Evolutionary conservation across 2,329 filamentous ascomycete genomes (phyloP).

Genomic region (Pseudogymnoascus sp.): DNA sequence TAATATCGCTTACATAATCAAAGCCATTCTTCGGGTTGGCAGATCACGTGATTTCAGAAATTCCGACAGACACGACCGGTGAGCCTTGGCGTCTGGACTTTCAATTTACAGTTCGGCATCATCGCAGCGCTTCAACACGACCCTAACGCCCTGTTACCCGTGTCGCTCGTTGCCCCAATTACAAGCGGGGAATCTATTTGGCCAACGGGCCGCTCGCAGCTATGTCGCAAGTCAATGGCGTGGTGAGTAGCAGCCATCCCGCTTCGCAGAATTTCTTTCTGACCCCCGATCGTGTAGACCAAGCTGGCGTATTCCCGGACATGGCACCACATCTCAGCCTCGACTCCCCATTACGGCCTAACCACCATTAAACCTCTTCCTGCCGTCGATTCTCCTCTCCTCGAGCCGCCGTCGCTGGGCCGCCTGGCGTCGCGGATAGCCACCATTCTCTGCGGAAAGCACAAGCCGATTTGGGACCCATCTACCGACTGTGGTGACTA

Average conservation of each 20-base stretch:
- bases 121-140: constrained; percentile 3
- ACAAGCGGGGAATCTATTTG: constrained; percentile 8
- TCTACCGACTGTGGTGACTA: constrained; percentile 99
- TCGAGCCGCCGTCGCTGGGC: constrained; percentile 72
- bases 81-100: constrained; percentile 8
- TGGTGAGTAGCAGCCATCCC: constrained; percentile 44
- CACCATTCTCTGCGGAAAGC: constrained; percentile 88
- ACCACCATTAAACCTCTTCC: constrained; percentile 39
- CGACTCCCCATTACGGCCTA: constrained; percentile 53
- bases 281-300: constrained; percentile 49
- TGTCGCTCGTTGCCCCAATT: not conserved
- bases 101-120: constrained; percentile 1
- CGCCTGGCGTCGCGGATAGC: constrained; percentile 85
- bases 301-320: constrained; percentile 90
- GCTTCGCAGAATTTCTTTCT: constrained; percentile 3
- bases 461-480: constrained; percentile 96
- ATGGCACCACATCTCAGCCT: constrained; percentile 84
- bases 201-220: constrained; percentile 23
- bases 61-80: not conserved
- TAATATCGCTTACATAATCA: not conserved
- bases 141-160: not conserved
- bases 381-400: constrained; percentile 29
- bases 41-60: not conserved
- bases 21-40: too few relatives aligned
- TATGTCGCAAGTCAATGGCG: constrained; percentile 75